Percentiles rank a stretch among this genome's conserved stretches.
phyloP scores from a whole-genome alignment of 2,329 filamentous ascomycete species.

The Byssochlamys sp. region DNA sequence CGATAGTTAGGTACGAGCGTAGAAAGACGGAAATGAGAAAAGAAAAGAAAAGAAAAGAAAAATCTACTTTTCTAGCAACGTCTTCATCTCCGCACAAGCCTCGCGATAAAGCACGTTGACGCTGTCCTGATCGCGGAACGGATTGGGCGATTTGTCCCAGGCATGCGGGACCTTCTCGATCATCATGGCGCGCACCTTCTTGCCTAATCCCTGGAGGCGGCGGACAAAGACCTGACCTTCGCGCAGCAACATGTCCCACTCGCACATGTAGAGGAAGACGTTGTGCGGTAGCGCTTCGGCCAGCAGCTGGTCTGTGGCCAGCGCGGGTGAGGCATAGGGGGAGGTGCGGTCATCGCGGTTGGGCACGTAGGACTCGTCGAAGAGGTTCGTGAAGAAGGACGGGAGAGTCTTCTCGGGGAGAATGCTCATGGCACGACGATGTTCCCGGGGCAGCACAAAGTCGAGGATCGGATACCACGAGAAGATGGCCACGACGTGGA shows the following conservation, averaged over 20 bases:
- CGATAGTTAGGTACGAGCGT: neutral
- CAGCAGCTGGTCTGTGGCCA: constrained; percentile 47
- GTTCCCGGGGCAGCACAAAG: constrained; percentile 50
- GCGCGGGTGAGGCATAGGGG: constrained; percentile 51
- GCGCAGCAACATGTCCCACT: constrained; percentile 58
- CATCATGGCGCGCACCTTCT: constrained; percentile 37
- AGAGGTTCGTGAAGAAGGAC: constrained; percentile 39
- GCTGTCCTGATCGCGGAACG: constrained; percentile 35
- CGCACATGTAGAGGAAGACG: constrained; percentile 53
- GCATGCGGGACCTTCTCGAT: constrained; percentile 38
- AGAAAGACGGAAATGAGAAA: neutral
- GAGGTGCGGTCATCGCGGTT: constrained; percentile 42
- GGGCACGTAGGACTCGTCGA: constrained; percentile 40
- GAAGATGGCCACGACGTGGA: constrained; percentile 48
- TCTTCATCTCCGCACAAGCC: constrained; percentile 35
- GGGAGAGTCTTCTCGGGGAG: constrained; percentile 44
- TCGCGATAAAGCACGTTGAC: constrained; percentile 35
- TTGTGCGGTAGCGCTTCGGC: constrained; percentile 46
- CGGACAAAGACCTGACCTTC: constrained; percentile 44
- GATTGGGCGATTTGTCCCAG: constrained; percentile 42
- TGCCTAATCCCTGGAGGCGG: constrained; percentile 32
- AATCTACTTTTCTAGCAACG: constrained; percentile 26
- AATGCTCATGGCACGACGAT: constrained; percentile 47
- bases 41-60: neutral
- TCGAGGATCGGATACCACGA: constrained; percentile 56